Conservation (phyloP, 306 rosid species). For the Citrullus amarus region DNA sequence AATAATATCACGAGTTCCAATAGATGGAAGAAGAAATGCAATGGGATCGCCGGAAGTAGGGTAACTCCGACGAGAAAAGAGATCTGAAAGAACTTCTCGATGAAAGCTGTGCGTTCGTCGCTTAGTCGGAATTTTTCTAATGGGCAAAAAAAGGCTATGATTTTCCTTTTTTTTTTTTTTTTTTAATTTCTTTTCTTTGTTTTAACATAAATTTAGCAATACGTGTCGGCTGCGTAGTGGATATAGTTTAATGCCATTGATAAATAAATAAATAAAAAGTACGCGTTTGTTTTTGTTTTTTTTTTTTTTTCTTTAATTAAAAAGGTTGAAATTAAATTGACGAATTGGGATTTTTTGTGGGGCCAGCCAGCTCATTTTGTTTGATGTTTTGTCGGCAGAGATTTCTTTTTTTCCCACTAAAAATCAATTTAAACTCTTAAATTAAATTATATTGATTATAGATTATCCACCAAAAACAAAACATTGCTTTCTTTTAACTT, state of each 20-base stretch:
- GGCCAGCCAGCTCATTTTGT: background rate
- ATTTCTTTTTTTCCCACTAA: background rate
- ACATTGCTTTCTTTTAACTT: too few relatives aligned
- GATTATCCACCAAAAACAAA: too few relatives aligned
- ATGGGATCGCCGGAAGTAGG: background rate
- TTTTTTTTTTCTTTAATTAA: too few relatives aligned
- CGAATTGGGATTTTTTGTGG: background rate
- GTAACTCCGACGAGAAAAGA: background rate
- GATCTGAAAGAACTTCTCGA: background rate
- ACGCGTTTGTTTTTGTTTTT: background rate
- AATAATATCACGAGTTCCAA: background rate
- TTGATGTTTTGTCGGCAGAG: background rate
- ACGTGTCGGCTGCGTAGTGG: background rate
- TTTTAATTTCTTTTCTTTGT: background rate
- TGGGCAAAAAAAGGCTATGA: background rate
- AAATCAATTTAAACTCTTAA: too few relatives aligned
- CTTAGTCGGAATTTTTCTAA: conserved; percentile 11
- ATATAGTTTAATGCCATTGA: background rate
- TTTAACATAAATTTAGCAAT: background rate
- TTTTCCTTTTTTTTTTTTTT: conserved; percentile 1
- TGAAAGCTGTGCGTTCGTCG: conserved; percentile 8
- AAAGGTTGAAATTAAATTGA: background rate
- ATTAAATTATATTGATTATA: too few relatives aligned
- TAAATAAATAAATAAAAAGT: background rate
- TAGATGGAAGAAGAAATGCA: background rate